phyloP scores from a whole-genome alignment of 495 filamentous ascomycete genomes.

The Diplogelasinospora grovesii region DNA sequence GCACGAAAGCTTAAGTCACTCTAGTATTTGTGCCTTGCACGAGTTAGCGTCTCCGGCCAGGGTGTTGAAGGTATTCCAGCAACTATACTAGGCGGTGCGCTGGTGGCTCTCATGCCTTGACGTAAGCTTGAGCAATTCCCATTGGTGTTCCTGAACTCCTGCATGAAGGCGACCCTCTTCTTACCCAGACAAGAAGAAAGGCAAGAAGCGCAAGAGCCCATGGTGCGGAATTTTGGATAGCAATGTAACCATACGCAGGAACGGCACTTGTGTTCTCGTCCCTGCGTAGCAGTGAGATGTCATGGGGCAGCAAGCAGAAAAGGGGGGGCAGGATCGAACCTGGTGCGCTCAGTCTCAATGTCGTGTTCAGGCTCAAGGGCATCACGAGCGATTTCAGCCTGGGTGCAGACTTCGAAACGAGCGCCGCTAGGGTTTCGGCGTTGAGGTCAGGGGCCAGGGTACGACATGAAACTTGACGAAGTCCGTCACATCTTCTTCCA shows the following conservation, averaged over 20 bases:
- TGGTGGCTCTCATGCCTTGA: no score
- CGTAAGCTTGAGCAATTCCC: neutral
- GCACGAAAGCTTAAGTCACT: no score
- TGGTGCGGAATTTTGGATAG: neutral
- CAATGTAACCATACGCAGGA: constrained; percentile 16
- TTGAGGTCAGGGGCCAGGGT: constrained; percentile 11
- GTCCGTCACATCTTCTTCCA: constrained; percentile 23
- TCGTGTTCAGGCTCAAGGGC: constrained; percentile 3
- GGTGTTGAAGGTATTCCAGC: no score
- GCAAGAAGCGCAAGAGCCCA: no score
- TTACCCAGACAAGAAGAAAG: no score
- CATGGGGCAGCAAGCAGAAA: neutral
- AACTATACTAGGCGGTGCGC: neutral
- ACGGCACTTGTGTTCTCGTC: constrained; percentile 5
- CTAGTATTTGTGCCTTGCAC: no score
- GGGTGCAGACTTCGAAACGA: constrained; percentile 21
- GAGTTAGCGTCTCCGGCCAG: no score
- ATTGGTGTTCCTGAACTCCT: constrained; percentile 2
- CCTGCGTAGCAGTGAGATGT: neutral
- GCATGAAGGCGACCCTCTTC: no score
- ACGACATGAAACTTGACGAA: constrained; percentile 19
- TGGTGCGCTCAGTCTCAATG: neutral
- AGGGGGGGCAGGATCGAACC: neutral
- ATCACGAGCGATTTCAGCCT: constrained; percentile 10
- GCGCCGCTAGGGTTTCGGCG: constrained; percentile 12